Conservation (phyloP, 108 stramenopile genomes). For the Nitzschia putrida region DNA sequence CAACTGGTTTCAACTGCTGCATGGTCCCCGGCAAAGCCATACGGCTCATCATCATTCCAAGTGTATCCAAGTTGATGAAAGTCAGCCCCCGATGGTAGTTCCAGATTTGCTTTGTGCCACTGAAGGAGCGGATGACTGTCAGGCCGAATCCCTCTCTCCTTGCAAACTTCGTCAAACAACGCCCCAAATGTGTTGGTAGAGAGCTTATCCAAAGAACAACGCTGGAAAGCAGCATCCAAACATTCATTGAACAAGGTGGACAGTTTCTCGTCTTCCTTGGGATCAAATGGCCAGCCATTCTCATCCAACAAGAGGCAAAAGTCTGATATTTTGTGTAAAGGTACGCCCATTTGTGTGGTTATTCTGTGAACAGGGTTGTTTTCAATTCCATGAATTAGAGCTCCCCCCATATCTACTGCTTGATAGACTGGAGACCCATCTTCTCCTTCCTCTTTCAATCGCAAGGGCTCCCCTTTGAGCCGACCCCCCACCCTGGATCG, state of each 20-base stretch:
- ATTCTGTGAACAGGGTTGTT: slow-evolving; percentile 68
- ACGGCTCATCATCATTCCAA: slow-evolving; percentile 94
- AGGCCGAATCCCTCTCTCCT: slow-evolving; percentile 25
- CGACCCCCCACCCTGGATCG: slow-evolving; percentile 69
- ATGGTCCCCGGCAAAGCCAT: slow-evolving; percentile 91
- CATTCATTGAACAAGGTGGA: slow-evolving; percentile 68
- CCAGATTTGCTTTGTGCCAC: slow-evolving; percentile 91
- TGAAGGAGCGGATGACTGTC: slow-evolving; percentile 56
- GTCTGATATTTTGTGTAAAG: slow-evolving; percentile 21
- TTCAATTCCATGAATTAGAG: slow-evolving; percentile 89
- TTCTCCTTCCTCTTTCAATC: slow-evolving; percentile 14
- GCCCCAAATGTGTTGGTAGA: slow-evolving; percentile 36
- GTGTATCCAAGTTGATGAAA: slow-evolving; percentile 71
- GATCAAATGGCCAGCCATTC: slow-evolving; percentile 66
- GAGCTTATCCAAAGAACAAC: slow-evolving; percentile 3
- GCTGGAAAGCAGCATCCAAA: slow-evolving; percentile 52
- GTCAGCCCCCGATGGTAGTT: slow-evolving; percentile 83
- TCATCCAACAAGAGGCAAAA: slow-evolving; percentile 56
- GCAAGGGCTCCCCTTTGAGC: slow-evolving; percentile 44
- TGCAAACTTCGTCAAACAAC: slow-evolving; percentile 42
- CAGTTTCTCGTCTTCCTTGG: slow-evolving; percentile 61
- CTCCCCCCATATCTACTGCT: slow-evolving; percentile 75
- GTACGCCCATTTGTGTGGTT: slow-evolving; percentile 53
- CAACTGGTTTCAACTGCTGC: slow-evolving; percentile 80
- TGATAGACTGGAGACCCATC: slow-evolving; percentile 1